Base-by-base conservation (phyloP, 345 rosid genomes). In the Sisymbrium irio region DNA sequence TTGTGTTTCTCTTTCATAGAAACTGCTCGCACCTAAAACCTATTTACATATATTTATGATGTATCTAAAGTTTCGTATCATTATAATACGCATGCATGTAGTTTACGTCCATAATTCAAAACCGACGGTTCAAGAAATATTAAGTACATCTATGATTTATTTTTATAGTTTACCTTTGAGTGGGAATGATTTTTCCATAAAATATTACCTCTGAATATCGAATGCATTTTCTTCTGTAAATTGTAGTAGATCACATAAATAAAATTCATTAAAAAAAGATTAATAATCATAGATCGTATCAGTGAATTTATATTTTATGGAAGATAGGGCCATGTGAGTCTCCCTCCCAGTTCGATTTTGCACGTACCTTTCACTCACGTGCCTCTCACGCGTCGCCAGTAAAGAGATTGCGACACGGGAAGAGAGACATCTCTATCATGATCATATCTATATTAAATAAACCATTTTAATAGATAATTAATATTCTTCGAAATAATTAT, bases 351-450 rank as follows among this genome's bases (percentile, higher is more conserved):
- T 55, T 62, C 51, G 64, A 62, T 53, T 11, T 75, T 39, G 70
- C 71, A 70, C 30, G 80, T 70, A 70, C 53, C 80, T 70, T 54
- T 76, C 76, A 62, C 51, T 56, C 80, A 77, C 71, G 76, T 77
- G 76, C 67, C 55, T 77, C 72, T 70, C 80, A 77, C 72, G 67
- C 44, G 60, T 27, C 50, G 80, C 80, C 76, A 77, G 72, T 64
- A 15, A 32, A 57, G 75, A 70, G 80, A 77, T 47, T 56, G 72
- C 17, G 80, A 77, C 76, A 55, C 76, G 40, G 45, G 47, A 56
- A 45, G 51, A 68, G 79, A 76, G 64, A 69, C 61, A 76, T 69
- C 75, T 15, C 9, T 30, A 69, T 76, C 75, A 49, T 33, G 47
- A 76, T 62, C 74, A 68, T 22, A 56, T 44, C n/a, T 56, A 22